Evolutionary conservation across 2,329 filamentous ascomycete species (phyloP), one percentile per base, ranked within the genome.

Genomic region (Periconia sp.): DNA sequence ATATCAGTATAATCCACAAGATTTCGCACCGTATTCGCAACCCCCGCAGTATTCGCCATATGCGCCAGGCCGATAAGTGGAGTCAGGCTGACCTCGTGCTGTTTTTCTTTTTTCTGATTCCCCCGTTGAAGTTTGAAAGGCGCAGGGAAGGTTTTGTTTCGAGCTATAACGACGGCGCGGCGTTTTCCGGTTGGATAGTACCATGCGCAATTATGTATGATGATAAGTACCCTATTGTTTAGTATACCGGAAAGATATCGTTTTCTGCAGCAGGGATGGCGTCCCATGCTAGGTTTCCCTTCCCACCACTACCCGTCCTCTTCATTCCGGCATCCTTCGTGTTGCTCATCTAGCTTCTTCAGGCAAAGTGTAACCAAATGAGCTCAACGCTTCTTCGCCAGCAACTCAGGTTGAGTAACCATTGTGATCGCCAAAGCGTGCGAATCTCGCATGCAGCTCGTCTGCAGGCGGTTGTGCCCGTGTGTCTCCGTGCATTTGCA

Each of bases 1-100:
- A 45, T 71, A 73, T 53, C 51, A 47, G 8, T 73, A 73, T 47
- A 73, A 73, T 42, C 70, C 70, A 1, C 69, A 70, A 49, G 70
- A 73, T 40, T 73, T 59, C 52, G 69, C 59, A 8, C 49, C 50
- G 13, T 58, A 54, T 19, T 47, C 52, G 1, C 49, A 53, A 20
- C 59, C 60, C 14, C 64, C 64, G 10, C 56, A 59, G 43, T 65
- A 64, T 42, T 52, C 56, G 14, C 33, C 53, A 2, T 58, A 64
- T 37, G 50, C 55, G n/a, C 55, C 53, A 31, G 37, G 42, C 18
- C 51, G 47, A 45, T 55, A 35, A 53, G 35, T 20, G 30, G 27
- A 37, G 15, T 3, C 33, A 37, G 33, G 15, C 11, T n/a, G 11
- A 11, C 33, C 33, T 37, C 33, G 33, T 37, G 11, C n/a, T 11